These are phyloP conservation scores for Acanthamoeba culbertsoni DNA, from an alignment of 208 protist genomes.

Conservation along the genomic window DNA sequence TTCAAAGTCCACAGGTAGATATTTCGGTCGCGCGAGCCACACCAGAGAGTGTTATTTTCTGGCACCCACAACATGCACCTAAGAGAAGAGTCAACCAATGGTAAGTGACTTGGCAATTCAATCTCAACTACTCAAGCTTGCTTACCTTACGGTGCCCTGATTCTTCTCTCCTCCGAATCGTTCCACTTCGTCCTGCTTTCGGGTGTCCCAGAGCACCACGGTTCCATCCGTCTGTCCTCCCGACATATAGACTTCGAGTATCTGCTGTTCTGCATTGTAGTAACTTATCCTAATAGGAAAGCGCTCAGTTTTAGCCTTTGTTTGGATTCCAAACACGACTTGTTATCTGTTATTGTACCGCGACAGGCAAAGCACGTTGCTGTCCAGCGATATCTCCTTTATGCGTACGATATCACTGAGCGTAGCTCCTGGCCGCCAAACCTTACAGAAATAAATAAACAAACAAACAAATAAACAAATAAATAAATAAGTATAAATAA, in stretches of 20 bases:
- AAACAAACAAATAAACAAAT: no score
- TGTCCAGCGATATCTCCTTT: neutral
- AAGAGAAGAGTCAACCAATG: neutral
- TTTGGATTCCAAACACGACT: neutral
- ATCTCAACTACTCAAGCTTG: neutral
- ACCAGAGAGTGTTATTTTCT: slow-evolving; percentile 36
- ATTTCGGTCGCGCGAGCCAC: slow-evolving; percentile 19
- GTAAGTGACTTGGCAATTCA: neutral
- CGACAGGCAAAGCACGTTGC: neutral
- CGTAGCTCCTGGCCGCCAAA: neutral
- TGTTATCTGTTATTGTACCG: neutral
- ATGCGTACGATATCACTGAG: neutral
- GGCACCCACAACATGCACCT: slow-evolving; percentile 50
- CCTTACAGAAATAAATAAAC: neutral
- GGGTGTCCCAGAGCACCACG: neutral
- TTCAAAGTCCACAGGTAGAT: slow-evolving; percentile 38
- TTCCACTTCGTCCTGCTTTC: neutral
- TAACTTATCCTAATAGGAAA: neutral
- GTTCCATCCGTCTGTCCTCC: neutral
- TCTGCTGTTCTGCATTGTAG: slow-evolving; percentile 17
- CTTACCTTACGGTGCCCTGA: neutral
- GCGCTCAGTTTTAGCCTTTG: neutral
- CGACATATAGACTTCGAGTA: slow-evolving; percentile 4
- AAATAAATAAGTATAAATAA: no score
- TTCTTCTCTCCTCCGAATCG: slow-evolving; percentile 13